Evolutionary conservation across 2,329 filamentous ascomycete species (phyloP).

Genomic region (Diatrype stigma): DNA sequence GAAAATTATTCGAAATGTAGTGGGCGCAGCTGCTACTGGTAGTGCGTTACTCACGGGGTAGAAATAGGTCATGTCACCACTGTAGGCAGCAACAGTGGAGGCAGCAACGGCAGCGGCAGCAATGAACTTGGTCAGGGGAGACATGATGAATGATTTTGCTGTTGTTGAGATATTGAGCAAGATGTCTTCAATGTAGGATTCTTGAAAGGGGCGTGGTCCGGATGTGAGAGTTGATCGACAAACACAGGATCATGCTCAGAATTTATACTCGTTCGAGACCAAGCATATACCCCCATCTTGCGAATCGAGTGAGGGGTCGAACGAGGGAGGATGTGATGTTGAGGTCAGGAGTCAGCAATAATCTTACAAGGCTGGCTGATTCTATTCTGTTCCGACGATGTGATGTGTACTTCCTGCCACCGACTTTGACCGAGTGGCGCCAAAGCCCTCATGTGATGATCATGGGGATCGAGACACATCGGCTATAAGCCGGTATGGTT

Average conservation of each 20-base stretch:
- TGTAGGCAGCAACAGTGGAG: constrained; percentile 7
- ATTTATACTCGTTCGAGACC: not conserved
- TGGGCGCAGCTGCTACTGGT: not conserved
- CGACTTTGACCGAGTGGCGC: too few species aligned
- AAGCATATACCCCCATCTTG: not conserved
- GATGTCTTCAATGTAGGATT: not conserved
- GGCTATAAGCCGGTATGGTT: too few species aligned
- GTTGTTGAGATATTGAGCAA: not conserved
- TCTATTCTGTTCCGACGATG: not conserved
- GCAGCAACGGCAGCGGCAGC: not conserved
- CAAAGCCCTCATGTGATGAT: too few species aligned
- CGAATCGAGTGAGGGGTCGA: too few species aligned
- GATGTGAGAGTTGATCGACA: too few species aligned
- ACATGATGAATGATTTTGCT: not conserved
- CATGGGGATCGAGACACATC: too few species aligned
- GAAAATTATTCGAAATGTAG: not conserved
- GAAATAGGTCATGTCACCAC: constrained; percentile 23
- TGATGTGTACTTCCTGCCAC: too few species aligned
- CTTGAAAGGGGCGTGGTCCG: not conserved
- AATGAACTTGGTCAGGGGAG: not conserved
- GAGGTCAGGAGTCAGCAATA: not conserved
- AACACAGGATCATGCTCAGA: not conserved
- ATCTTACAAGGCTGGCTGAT: not conserved
- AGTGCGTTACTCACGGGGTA: constrained; percentile 6
- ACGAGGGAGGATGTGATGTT: not conserved